These are phyloP conservation scores for Vanrija sp. DNA, from an alignment of 1,284 basidiomycete genomes.

Conservation along the genomic window DNA sequence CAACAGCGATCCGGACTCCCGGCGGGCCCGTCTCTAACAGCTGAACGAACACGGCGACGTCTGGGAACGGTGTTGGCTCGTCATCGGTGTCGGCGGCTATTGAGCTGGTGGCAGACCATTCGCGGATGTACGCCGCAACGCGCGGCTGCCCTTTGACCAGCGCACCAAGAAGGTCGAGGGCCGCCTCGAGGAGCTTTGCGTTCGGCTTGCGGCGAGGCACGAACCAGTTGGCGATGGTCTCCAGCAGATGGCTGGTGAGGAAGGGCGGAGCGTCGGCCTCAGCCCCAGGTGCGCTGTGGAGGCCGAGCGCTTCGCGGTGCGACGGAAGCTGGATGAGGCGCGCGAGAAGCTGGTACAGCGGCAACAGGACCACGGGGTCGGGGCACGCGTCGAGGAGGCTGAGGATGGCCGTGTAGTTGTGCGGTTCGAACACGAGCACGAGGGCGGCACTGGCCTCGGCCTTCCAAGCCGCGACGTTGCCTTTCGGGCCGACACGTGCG, in stretches of 20 bases:
- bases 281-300: background rate
- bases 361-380: conserved; percentile 48
- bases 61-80: conserved; percentile 4
- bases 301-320: conserved; percentile 57
- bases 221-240: conserved; percentile 23
- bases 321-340: conserved; percentile 57
- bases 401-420: conserved; percentile 31
- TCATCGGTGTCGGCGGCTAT: conserved; percentile 5
- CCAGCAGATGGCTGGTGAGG: conserved; percentile 31
- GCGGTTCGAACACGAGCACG: conserved; percentile 32
- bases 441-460: conserved; percentile 23
- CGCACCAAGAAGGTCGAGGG: conserved; percentile 63
- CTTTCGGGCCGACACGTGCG: conserved; percentile 12
- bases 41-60: conserved; percentile 23
- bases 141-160: conserved; percentile 62
- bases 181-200: conserved; percentile 64
- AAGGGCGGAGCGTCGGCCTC: conserved; percentile 30
- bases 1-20: conserved; percentile 39
- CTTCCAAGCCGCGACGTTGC: conserved; percentile 14
- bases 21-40: conserved; percentile 33
- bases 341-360: conserved; percentile 56
- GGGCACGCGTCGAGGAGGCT: conserved; percentile 21
- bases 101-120: conserved; percentile 13
- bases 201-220: conserved; percentile 37
- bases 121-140: conserved; percentile 21